phyloP scores from a whole-genome alignment of 2,329 filamentous ascomycete species.

The Pseudogymnoascus sp. region DNA sequence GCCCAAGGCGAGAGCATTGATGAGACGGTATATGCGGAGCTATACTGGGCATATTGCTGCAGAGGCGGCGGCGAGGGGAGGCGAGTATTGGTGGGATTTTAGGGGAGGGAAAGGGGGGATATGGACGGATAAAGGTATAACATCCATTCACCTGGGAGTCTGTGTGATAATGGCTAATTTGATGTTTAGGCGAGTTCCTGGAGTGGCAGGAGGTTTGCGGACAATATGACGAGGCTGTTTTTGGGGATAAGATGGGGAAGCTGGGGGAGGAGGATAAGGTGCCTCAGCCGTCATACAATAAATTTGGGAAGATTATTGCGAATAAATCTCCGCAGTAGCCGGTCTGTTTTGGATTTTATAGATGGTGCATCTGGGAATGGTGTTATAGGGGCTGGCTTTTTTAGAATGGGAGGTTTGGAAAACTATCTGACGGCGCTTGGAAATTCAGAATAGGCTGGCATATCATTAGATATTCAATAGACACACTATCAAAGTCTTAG shows the following conservation, averaged over 20 bases:
- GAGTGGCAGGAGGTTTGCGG: constrained; percentile 41
- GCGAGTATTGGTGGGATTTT: constrained; percentile 41
- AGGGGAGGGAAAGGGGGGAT: constrained; percentile 46
- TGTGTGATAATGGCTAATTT: not conserved
- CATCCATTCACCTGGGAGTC: not conserved
- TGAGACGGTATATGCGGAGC: constrained; percentile 41
- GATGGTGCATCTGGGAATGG: not conserved
- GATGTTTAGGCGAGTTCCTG: constrained; percentile 34
- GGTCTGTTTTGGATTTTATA: not conserved
- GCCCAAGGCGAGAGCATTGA: constrained; percentile 39
- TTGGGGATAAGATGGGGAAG: constrained; percentile 39
- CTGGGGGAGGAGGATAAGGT: constrained; percentile 31
- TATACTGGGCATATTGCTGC: constrained; percentile 36
- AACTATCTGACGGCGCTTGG: not conserved
- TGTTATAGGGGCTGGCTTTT: no score
- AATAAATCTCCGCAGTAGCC: constrained; percentile 17
- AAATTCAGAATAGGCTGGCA: not conserved
- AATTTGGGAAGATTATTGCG: constrained; percentile 31
- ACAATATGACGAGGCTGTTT: constrained; percentile 37
- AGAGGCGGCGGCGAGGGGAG: constrained; percentile 38
- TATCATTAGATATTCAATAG: not conserved
- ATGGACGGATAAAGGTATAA: constrained; percentile 40
- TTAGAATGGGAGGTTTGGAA: not conserved
- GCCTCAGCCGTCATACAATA: constrained; percentile 32
- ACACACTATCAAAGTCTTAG: not conserved